A percentile compares a stretch with the other conserved stretches of the same genome.
These are phyloP conservation scores for Ceratocystis papillata DNA, from an alignment of 2,329 filamentous ascomycete species.

Conservation along the genomic window DNA sequence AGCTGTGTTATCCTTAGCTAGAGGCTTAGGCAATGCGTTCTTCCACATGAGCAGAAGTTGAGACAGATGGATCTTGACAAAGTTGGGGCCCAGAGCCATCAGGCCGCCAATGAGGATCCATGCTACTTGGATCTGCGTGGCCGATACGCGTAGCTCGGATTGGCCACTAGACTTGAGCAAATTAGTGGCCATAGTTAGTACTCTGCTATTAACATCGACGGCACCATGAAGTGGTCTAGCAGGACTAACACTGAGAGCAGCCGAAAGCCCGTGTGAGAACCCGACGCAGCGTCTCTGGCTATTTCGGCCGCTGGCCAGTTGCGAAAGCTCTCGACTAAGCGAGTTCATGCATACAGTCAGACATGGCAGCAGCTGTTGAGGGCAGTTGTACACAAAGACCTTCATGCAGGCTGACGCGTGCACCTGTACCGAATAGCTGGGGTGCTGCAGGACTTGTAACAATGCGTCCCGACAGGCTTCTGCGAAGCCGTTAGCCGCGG, in stretches of 20 bases:
- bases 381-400: conserved; percentile 77
- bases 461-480: conserved; percentile 79
- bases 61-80: conserved; percentile 95
- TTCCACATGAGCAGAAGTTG: conserved; percentile 93
- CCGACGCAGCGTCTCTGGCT: conserved; percentile 77
- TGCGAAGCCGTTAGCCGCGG: conserved; percentile 66
- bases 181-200: conserved; percentile 82
- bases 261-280: conserved; percentile 82
- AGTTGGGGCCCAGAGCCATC: conserved; percentile 94
- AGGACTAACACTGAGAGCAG: conserved; percentile 80
- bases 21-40: conserved; percentile 85
- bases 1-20: conserved; percentile 83
- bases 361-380: conserved; percentile 80
- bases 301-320: conserved; percentile 56
- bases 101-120: conserved; percentile 95
- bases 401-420: conserved; percentile 79
- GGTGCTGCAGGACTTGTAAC: conserved; percentile 82
- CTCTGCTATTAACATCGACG: conserved; percentile 85
- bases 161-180: conserved; percentile 85
- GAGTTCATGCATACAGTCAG: conserved; percentile 96
- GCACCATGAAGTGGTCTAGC: conserved; percentile 85
- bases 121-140: conserved; percentile 91
- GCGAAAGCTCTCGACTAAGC: conserved; percentile 70
- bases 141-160: conserved; percentile 79
- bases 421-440: conserved; percentile 91